Conservation (phyloP, 768 basidiomycete genomes). For the Termitomyces sp. region DNA sequence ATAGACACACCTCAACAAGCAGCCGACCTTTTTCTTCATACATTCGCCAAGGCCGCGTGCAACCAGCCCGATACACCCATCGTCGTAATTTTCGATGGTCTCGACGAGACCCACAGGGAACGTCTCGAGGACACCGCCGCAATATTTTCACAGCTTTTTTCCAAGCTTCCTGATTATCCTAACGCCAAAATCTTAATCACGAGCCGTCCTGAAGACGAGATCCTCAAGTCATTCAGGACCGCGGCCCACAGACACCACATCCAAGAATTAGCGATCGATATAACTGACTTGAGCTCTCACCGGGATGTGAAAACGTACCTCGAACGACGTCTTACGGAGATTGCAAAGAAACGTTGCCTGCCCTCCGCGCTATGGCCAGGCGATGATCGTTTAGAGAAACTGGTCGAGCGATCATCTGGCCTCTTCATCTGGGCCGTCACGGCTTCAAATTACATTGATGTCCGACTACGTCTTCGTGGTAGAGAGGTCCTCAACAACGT, state of each 20-base stretch:
- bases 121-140: conserved; percentile 5
- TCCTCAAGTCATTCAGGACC: conserved; percentile 7
- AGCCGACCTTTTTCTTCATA: conserved; percentile 10
- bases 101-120: conserved; percentile 14
- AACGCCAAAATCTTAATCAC: conserved; percentile 16
- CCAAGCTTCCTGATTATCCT: background rate
- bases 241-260: conserved; percentile 1
- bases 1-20: conserved; percentile 10
- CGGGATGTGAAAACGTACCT: conserved; percentile 10
- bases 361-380: conserved; percentile 4
- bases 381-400: background rate
- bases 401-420: conserved; percentile 7
- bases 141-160: conserved; percentile 11
- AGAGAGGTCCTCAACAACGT: background rate
- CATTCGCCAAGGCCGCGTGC: conserved; percentile 1
- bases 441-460: conserved; percentile 6
- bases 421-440: conserved; percentile 15
- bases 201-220: conserved; percentile 16
- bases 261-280: conserved; percentile 12
- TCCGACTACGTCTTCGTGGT: background rate
- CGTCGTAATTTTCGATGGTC: conserved; percentile 14
- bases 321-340: background rate
- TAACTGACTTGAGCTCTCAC: background rate
- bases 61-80: conserved; percentile 3
- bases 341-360: background rate